Percentiles rank a stretch among this genome's conserved stretches.
These are phyloP conservation scores for Plenodomus biglobosus DNA, from an alignment of 2,329 filamentous ascomycete species.

Conservation along the genomic window DNA sequence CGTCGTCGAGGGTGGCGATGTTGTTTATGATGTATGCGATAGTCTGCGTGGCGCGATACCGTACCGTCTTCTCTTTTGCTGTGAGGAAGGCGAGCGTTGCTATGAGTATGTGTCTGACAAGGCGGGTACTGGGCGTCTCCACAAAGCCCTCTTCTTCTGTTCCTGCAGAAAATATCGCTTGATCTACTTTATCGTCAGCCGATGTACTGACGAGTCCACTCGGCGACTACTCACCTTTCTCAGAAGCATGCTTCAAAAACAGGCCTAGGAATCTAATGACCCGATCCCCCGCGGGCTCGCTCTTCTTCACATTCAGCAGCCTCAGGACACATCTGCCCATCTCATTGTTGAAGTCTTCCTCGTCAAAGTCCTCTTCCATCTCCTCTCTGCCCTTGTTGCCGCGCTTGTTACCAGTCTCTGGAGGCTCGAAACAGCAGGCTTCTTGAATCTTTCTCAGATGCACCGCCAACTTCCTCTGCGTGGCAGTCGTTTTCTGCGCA, in stretches of 20 bases:
- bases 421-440: slow-evolving; percentile 65
- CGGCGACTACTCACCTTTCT: slow-evolving; percentile 53
- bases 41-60: slow-evolving; percentile 86
- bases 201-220: background rate
- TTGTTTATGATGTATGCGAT: slow-evolving; percentile 91
- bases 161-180: slow-evolving; percentile 33
- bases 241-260: slow-evolving; percentile 71
- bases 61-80: slow-evolving; percentile 88
- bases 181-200: slow-evolving; percentile 28
- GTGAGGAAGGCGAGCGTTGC: slow-evolving; percentile 73
- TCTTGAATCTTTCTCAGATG: slow-evolving; percentile 90
- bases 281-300: slow-evolving; percentile 83
- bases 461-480: slow-evolving; percentile 85
- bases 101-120: slow-evolving; percentile 73
- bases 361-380: slow-evolving; percentile 66
- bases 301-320: slow-evolving; percentile 86
- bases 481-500: slow-evolving; percentile 82
- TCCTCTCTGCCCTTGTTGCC: slow-evolving; percentile 46
- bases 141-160: slow-evolving; percentile 70
- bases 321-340: slow-evolving; percentile 80
- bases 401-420: slow-evolving; percentile 51
- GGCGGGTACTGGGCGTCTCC: slow-evolving; percentile 80
- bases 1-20: slow-evolving; percentile 87
- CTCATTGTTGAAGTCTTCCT: slow-evolving; percentile 85
- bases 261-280: slow-evolving; percentile 83